Conservation (phyloP, 805 yeast genomes). For the Wickerhamomyces chambardii region DNA sequence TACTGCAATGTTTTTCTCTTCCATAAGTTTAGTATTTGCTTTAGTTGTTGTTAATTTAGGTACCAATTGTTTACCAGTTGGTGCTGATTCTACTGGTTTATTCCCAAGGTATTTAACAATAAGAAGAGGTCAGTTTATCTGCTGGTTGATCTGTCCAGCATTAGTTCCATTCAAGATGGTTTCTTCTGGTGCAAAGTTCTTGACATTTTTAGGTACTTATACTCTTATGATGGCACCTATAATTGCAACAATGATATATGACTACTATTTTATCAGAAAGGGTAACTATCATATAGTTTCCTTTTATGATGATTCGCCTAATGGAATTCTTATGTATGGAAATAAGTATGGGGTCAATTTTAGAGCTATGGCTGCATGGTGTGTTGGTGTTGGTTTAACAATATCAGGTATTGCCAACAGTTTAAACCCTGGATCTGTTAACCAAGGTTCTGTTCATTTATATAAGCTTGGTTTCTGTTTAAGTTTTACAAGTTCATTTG, state of each 20-base stretch:
- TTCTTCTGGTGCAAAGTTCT: slow-evolving; percentile 24
- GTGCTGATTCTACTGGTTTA: slow-evolving; percentile 32
- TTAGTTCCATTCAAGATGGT: slow-evolving; percentile 29
- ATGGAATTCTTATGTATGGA: slow-evolving; percentile 15
- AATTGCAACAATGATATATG: slow-evolving; percentile 29
- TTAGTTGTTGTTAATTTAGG: slow-evolving; percentile 30
- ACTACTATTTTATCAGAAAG: slow-evolving; percentile 28
- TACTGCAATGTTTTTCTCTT: slow-evolving; percentile 31
- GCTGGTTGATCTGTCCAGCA: slow-evolving; percentile 24
- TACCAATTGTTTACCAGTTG: slow-evolving; percentile 31
- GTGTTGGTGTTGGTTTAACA: slow-evolving; percentile 2
- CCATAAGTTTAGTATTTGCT: slow-evolving; percentile 24
- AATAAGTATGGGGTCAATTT: slow-evolving; percentile 32
- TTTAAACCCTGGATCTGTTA: neutral
- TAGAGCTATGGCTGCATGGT: slow-evolving; percentile 22
- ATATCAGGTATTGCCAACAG: neutral
- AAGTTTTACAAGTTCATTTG: neutral
- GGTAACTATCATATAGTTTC: slow-evolving; percentile 20
- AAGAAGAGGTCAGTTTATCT: slow-evolving; percentile 26
- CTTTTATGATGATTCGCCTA: slow-evolving; percentile 16
- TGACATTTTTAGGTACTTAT: slow-evolving; percentile 28
- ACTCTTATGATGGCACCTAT: slow-evolving; percentile 29
- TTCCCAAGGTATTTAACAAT: slow-evolving; percentile 29
- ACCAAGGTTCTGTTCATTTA: neutral
- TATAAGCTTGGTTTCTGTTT: neutral